A percentile compares a stretch with the other conserved stretches of the same genome.
phyloP scores from a whole-genome alignment of 2,329 filamentous ascomycete genomes.

The Penicillium sp. region DNA sequence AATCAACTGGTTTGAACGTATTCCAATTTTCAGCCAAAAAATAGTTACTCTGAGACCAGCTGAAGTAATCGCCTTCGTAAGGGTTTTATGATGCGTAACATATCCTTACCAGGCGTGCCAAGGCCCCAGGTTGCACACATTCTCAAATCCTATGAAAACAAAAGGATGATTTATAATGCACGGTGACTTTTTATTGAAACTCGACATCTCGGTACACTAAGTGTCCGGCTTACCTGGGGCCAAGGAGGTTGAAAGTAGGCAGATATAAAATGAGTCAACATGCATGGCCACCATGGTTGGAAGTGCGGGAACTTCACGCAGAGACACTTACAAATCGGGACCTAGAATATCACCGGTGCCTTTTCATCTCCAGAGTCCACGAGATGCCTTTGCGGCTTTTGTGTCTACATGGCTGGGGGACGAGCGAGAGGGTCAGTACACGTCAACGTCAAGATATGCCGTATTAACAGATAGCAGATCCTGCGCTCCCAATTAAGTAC shows the following conservation, averaged over 20 bases:
- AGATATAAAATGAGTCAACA: background rate
- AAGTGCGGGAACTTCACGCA: background rate
- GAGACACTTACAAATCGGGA: background rate
- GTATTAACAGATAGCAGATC: slow-evolving; percentile 19
- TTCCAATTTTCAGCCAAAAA: background rate
- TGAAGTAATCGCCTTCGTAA: background rate
- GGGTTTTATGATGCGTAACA: background rate
- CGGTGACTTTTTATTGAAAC: background rate
- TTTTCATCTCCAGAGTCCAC: background rate
- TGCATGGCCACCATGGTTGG: background rate
- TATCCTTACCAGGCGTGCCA: background rate
- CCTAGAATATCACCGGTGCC: background rate
- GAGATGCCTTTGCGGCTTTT: slow-evolving; percentile 31
- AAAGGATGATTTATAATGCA: background rate
- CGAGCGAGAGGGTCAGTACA: slow-evolving; percentile 27
- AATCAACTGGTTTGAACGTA: no score
- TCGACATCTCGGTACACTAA: background rate
- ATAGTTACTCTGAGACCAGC: background rate
- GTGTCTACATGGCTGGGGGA: slow-evolving; percentile 37
- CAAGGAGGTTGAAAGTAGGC: background rate
- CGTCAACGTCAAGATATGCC: background rate
- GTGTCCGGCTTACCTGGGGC: background rate
- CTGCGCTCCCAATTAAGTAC: slow-evolving; percentile 29
- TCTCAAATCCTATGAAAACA: background rate
- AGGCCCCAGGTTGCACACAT: background rate